Evolutionary conservation across 106 monocot species (phyloP).

Genomic region (Ottelia alismoides): DNA sequence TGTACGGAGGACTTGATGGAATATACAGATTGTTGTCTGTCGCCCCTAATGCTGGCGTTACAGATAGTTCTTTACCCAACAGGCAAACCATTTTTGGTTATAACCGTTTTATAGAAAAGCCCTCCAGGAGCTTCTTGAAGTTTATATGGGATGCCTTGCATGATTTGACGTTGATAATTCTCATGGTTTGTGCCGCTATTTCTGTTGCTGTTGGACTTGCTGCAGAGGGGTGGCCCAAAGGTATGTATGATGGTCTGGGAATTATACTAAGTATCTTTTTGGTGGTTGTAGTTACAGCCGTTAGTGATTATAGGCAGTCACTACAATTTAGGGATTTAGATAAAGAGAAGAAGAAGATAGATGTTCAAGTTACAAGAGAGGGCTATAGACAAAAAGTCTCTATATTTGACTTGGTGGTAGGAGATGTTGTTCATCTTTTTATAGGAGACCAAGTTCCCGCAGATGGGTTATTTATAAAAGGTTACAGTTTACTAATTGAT

Average conservation of each 20-base stretch:
- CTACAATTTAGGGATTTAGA: constrained; percentile 77
- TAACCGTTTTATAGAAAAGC: constrained; percentile 78
- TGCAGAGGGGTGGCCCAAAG: constrained; percentile 74
- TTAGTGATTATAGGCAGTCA: constrained; percentile 81
- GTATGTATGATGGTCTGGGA: constrained; percentile 79
- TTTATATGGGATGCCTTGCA: constrained; percentile 73
- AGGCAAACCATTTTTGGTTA: constrained; percentile 62
- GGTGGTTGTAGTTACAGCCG: constrained; percentile 70
- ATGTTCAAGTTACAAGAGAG: constrained; percentile 72
- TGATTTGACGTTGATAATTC: constrained; percentile 65
- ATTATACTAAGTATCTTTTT: constrained; percentile 66
- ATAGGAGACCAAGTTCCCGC: constrained; percentile 83
- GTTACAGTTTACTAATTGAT: constrained; percentile 61
- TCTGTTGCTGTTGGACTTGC: constrained; percentile 59
- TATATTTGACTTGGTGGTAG: constrained; percentile 79
- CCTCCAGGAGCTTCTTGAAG: constrained; percentile 70
- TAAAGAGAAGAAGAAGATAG: constrained; percentile 84
- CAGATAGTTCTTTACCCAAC: constrained; percentile 30
- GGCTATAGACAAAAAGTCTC: constrained; percentile 61
- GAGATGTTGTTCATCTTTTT: constrained; percentile 74
- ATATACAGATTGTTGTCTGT: constrained; percentile 44
- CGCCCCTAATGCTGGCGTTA: constrained; percentile 39
- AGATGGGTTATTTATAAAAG: constrained; percentile 67
- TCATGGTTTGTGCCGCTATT: constrained; percentile 58
- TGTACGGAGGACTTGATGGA: constrained; percentile 53